Percentiles rank a stretch among this genome's conserved stretches.
Conservation (phyloP, 495 filamentous ascomycete species). For the Chaetomidium leptoderma region DNA sequence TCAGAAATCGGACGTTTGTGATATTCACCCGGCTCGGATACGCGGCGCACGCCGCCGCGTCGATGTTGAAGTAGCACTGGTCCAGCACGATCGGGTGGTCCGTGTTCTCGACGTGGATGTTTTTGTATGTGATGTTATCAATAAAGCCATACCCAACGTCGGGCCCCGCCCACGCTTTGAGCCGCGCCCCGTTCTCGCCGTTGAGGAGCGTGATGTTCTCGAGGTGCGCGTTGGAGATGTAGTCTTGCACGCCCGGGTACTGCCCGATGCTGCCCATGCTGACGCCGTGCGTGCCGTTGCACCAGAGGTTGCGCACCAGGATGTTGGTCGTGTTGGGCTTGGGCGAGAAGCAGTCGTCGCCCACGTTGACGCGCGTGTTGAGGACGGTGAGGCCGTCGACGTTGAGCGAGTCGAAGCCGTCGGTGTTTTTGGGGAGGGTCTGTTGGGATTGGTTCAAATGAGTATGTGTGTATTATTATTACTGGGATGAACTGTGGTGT, state of each 20-base stretch:
- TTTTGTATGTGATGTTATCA: slow-evolving; percentile 56
- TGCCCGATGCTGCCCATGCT: slow-evolving; percentile 57
- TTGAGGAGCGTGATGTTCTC: slow-evolving; percentile 56
- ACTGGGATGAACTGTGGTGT: no score
- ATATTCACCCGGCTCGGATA: slow-evolving; percentile 54
- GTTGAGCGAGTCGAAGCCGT: slow-evolving; percentile 55
- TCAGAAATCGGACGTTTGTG: slow-evolving; percentile 52
- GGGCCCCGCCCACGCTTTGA: slow-evolving; percentile 54
- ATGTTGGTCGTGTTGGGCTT: slow-evolving; percentile 57
- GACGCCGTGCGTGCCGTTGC: slow-evolving; percentile 55
- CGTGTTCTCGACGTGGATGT: slow-evolving; percentile 54
- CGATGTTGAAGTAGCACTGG: slow-evolving; percentile 53
- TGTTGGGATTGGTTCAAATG: not conserved
- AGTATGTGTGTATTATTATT: no score
- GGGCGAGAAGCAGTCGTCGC: slow-evolving; percentile 58
- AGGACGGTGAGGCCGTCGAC: slow-evolving; percentile 46
- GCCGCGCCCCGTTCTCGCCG: slow-evolving; percentile 52
- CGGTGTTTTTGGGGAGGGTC: slow-evolving; percentile 52
- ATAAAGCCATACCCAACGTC: slow-evolving; percentile 54
- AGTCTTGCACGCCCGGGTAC: slow-evolving; percentile 49
- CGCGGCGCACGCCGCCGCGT: slow-evolving; percentile 40
- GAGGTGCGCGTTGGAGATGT: slow-evolving; percentile 52
- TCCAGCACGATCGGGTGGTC: slow-evolving; percentile 53
- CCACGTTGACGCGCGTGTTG: slow-evolving; percentile 49
- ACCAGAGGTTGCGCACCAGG: slow-evolving; percentile 55